Conservation (phyloP, 2,329 filamentous ascomycete genomes). For the Verticillium nubilum region DNA sequence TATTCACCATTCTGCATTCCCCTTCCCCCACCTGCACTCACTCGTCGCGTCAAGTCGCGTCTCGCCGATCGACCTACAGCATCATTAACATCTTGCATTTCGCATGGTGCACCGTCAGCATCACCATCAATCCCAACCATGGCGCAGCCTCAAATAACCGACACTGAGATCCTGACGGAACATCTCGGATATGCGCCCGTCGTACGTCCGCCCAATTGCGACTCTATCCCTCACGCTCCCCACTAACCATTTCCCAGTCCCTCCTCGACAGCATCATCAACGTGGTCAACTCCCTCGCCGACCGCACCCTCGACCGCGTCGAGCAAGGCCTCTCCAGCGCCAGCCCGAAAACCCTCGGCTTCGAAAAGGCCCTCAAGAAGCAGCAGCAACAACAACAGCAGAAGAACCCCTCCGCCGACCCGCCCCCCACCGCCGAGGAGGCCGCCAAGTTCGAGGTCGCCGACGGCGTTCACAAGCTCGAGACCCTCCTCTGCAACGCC, state of each 20-base stretch:
- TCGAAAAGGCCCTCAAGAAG: constrained; percentile 35
- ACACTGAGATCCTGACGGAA: constrained; percentile 77
- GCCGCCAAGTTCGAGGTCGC: constrained; percentile 66
- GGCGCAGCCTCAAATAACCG: constrained; percentile 30
- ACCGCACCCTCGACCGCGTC: constrained; percentile 81
- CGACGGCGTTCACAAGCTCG: constrained; percentile 77
- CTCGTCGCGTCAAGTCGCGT: constrained; percentile 11
- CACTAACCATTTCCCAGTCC: constrained; percentile 46
- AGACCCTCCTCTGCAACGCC: constrained; percentile 73
- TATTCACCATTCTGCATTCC: too few species aligned
- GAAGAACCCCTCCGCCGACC: constrained; percentile 29
- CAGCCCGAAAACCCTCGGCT: constrained; percentile 75
- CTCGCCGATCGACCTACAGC: background rate
- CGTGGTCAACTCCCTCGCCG: constrained; percentile 87
- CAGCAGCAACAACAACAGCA: constrained; percentile 30
- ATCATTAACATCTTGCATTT: background rate
- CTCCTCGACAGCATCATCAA: constrained; percentile 98
- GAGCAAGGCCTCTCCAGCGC: constrained; percentile 75
- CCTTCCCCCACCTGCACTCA: background rate
- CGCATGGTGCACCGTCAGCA: background rate
- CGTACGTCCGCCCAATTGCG: constrained; percentile 47
- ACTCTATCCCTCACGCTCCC: background rate
- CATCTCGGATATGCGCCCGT: constrained; percentile 93
- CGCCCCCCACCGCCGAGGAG: constrained; percentile 29
- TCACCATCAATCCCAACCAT: constrained; percentile 1